These are phyloP conservation scores for Candida peoriensis DNA, from an alignment of 805 yeast genomes.

Conservation along the genomic window DNA sequence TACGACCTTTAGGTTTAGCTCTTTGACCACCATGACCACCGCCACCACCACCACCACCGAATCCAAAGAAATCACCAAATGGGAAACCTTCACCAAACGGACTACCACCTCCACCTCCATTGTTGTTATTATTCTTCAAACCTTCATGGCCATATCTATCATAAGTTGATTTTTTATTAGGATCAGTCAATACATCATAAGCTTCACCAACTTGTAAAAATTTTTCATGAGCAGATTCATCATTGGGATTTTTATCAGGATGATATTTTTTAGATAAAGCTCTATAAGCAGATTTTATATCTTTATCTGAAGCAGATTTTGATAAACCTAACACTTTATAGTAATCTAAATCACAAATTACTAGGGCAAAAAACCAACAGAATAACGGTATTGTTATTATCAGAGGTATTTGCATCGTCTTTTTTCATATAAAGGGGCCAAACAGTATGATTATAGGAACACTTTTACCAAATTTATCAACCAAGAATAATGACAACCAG, in stretches of 20 bases:
- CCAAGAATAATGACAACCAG: too few species aligned
- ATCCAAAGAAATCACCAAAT: constrained; percentile 59
- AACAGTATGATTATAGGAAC: too few species aligned
- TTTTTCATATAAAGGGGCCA: too few species aligned
- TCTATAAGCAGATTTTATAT: constrained; percentile 82
- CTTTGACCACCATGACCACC: constrained; percentile 27
- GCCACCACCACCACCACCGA: constrained; percentile 31
- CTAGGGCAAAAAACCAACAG: too few species aligned
- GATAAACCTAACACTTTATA: constrained; percentile 64
- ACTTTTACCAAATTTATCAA: too few species aligned
- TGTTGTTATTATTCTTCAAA: constrained; percentile 53
- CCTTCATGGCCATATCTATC: constrained; percentile 80
- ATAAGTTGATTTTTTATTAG: constrained; percentile 61
- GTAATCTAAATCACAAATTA: constrained; percentile 37
- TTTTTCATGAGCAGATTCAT: constrained; percentile 76
- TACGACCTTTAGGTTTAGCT: constrained; percentile 54
- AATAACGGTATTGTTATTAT: too few species aligned
- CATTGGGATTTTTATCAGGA: constrained; percentile 88
- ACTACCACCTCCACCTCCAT: constrained; percentile 31
- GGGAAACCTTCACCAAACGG: constrained; percentile 48
- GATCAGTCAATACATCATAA: constrained; percentile 74
- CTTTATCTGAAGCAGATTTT: constrained; percentile 66
- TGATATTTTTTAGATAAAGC: constrained; percentile 79
- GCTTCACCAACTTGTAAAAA: constrained; percentile 93
- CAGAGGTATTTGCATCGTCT: too few species aligned